A percentile compares a stretch with the other conserved stretches of the same genome.
Evolutionary conservation across 75 land plant species (phyloP).

Genomic region (Larix kaempferi): DNA sequence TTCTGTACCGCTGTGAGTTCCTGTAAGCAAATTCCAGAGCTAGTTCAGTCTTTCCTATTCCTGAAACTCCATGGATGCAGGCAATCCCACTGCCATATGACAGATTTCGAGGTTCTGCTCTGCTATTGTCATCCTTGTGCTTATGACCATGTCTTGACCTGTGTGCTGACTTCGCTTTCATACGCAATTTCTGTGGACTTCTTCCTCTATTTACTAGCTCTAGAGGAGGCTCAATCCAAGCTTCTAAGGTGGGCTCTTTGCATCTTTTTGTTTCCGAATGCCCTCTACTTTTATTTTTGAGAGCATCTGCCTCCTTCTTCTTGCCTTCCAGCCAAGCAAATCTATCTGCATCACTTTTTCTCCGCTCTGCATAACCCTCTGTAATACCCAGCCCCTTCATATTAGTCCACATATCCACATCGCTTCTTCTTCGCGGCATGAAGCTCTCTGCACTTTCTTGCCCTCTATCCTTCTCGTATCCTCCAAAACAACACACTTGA

Average conservation of each 20-base stretch:
- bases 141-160: conserved; percentile 30
- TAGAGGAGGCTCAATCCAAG: conserved; percentile 56
- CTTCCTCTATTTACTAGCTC: conserved; percentile 25
- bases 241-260: conserved; percentile 55
- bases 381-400: background rate
- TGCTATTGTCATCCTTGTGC: conserved; percentile 17
- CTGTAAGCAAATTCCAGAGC: conserved; percentile 83
- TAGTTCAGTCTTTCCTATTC: conserved; percentile 85
- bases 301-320: conserved; percentile 3
- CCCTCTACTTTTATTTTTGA: conserved; percentile 6
- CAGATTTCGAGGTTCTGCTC: background rate
- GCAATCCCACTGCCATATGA: conserved; percentile 22
- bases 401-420: conserved; percentile 10
- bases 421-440: conserved; percentile 12
- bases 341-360: conserved; percentile 20
- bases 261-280: conserved; percentile 42
- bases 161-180: conserved; percentile 33
- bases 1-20: conserved; percentile 69
- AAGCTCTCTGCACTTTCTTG: conserved; percentile 10
- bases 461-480: background rate
- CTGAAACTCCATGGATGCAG: conserved; percentile 63
- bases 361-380: conserved; percentile 7
- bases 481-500: conserved; percentile 8
- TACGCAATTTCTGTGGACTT: conserved; percentile 21
- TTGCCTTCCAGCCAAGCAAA: conserved; percentile 7